Base-by-base conservation (phyloP, 768 basidiomycete species). In the Tulasnella sp. region DNA sequence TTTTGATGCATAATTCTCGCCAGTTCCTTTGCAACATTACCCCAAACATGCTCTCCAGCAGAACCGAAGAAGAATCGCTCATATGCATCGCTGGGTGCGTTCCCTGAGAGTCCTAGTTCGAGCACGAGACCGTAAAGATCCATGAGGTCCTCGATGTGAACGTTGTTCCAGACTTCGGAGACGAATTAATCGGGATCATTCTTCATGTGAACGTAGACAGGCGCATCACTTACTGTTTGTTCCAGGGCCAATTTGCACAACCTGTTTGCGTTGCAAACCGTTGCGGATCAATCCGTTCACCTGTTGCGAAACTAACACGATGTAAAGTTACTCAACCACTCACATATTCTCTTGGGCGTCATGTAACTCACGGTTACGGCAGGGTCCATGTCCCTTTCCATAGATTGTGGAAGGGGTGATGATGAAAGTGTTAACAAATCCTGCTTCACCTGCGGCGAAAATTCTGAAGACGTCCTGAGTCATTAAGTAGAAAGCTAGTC, bases 281-380 rank as follows among this genome's bases (percentile, higher is more conserved):
- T 62, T 52, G 34, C 80, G 80, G 34, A 84, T 81, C 40, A 83
- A 52, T 18, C 39, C 77, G 38, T 83, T 83, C 58, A 83, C 74
- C 75, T 83, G 83, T 68, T 81, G 81, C 24, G 83, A 83, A 12
- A 84, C 71, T 78, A 24, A 36, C n/a, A 52, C 76, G 56, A 76
- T 71, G 3, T 6, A 44, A 5, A 34, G 5, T 75, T 24, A 52
- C 3, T 48, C 38, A 34, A 48, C 7, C 2, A 2, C 5, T 21
- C 58, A 9, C 6, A n/a, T 1, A 7, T n/a, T 6, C 1, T 34
- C 16, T 16, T 12, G 44, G 36, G 31, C 44, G 7, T 16, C 3
- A 34, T n/a, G 31, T 36, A 52, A 77, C 76, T 58, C 24, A 77
- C 76, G 34, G 56, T 56, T 77, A 14, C 74, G 48, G 44, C 76